Conservation (phyloP, 1,284 basidiomycete species). For the Pascua guehoae region DNA sequence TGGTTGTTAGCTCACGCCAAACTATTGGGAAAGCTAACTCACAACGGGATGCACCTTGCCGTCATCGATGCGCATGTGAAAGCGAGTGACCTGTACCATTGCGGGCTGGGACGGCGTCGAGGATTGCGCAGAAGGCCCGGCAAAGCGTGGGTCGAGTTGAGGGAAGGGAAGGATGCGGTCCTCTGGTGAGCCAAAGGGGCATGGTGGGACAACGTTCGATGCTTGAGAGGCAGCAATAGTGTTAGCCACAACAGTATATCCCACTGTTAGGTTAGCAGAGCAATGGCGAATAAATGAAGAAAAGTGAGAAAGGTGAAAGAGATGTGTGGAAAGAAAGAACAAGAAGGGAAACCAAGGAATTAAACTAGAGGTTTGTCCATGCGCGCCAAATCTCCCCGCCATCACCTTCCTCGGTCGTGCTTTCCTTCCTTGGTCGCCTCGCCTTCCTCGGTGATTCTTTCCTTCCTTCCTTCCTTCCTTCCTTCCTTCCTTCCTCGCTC, state of each 20-base stretch:
- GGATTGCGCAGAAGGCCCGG: conserved; percentile 1
- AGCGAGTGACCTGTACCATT: conserved; percentile 44
- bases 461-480: too few relatives aligned
- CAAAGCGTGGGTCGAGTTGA: conserved; percentile 37
- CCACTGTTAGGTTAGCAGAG: conserved; percentile 28
- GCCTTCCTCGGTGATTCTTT: too few relatives aligned
- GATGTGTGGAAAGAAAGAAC: too few relatives aligned
- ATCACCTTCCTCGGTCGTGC: too few relatives aligned
- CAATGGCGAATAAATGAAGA: not conserved
- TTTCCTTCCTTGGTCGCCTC: too few relatives aligned
- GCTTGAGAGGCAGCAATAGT: conserved; percentile 27
- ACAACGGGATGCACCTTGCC: conserved; percentile 43
- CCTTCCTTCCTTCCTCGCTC: too few relatives aligned
- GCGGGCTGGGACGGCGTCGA: conserved; percentile 16
- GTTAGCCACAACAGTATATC: conserved; percentile 42
- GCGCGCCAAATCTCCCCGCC: too few relatives aligned
- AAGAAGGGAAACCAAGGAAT: too few relatives aligned
- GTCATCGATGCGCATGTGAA: conserved; percentile 45
- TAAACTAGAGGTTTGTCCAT: too few relatives aligned
- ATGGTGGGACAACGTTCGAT: conserved; percentile 31
- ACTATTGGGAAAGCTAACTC: conserved; percentile 6
- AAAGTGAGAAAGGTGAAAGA: too few relatives aligned
- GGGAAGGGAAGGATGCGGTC: conserved; percentile 33
- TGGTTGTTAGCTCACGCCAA: conserved; percentile 10
- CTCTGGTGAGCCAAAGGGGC: conserved; percentile 30